Conservation (phyloP, 2,329 filamentous ascomycete genomes). For the Botrytis deweyae region DNA sequence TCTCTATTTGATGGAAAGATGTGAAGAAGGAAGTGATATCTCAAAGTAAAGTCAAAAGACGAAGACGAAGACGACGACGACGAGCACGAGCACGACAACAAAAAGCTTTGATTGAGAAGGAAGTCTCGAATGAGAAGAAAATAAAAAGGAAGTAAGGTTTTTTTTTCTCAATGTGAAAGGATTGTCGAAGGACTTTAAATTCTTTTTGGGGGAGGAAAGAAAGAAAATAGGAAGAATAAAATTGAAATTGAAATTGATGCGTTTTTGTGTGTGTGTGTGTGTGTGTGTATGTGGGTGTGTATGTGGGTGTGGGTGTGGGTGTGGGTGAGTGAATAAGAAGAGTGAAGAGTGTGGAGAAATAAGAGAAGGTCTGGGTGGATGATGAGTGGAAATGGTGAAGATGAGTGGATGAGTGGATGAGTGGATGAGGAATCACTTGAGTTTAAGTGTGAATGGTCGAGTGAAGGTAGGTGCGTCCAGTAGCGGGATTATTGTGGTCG, state of each 20-base stretch:
- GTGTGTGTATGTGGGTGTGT: not conserved
- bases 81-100: not conserved
- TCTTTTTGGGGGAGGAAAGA: not conserved
- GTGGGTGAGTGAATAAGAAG: not conserved
- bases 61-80: not conserved
- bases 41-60: constrained; percentile 7
- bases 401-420: not conserved
- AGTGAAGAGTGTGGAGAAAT: constrained; percentile 2
- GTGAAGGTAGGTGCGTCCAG: not conserved
- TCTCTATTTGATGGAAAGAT: not conserved
- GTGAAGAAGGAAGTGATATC: constrained; percentile 3
- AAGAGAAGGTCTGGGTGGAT: constrained; percentile 6
- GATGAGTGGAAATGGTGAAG: not conserved
- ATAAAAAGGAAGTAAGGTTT: not conserved
- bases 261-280: not conserved
- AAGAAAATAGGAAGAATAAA: not conserved
- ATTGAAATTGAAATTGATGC: constrained; percentile 10
- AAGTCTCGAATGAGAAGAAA: not conserved
- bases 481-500: not conserved
- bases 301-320: too few relatives aligned
- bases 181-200: constrained; percentile 6
- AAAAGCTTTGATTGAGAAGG: not conserved
- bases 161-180: not conserved
- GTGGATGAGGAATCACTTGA: not conserved
- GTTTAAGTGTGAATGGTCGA: not conserved